Base-by-base conservation (phyloP, 2,329 filamentous ascomycete species). In the Neophaeococcomyces mojaviensis region DNA sequence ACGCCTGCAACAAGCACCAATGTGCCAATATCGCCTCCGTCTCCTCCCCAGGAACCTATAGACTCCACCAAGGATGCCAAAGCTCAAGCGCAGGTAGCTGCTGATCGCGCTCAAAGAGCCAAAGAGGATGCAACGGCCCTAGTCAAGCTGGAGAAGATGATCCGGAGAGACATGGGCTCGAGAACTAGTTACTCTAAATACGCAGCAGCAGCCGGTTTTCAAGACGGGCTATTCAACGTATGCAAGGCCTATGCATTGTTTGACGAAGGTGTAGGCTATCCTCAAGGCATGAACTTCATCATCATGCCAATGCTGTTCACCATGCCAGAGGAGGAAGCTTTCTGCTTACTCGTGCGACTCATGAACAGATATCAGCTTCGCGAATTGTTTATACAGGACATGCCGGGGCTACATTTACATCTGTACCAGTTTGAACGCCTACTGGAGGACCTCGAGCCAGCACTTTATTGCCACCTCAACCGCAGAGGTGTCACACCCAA, bases 281-380 rank as follows among this genome's bases (percentile, higher is more conserved):
- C 94, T 0, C 92, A 98, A 65, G 92, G 92, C 61, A 96, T 98
- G 86, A 98, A 97, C 62, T 98, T 98, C 60, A 79, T 98, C 49
- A 86, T 88, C 39, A 97, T 97, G 88, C 92, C 94, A 19, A 66
- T 98, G 15, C 72, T 98, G 1, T 96, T 98, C 69, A 97, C 96
- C 81, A 95, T 97, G 89, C 86, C 89, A 2, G 90, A 97, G 67
- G 88, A 94, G 61, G 92, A 98, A 67, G 90, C 92, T 0, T 98
- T 98, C 61, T 92, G 88, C 58, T 72, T 98, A 15, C 78, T 98
- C 20, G 88, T 96, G 15, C 83, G 88, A 53, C 68, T 98, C 44
- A 98, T 98, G 92, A 94, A 94, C 68, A 87, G 96, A 55, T 98
- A 97, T 64, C 82, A 88, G 48, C 72, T 98, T 26, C 84, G 92